phyloP scores from a whole-genome alignment of 805 yeast genomes.

The Ogataea kodamae region DNA sequence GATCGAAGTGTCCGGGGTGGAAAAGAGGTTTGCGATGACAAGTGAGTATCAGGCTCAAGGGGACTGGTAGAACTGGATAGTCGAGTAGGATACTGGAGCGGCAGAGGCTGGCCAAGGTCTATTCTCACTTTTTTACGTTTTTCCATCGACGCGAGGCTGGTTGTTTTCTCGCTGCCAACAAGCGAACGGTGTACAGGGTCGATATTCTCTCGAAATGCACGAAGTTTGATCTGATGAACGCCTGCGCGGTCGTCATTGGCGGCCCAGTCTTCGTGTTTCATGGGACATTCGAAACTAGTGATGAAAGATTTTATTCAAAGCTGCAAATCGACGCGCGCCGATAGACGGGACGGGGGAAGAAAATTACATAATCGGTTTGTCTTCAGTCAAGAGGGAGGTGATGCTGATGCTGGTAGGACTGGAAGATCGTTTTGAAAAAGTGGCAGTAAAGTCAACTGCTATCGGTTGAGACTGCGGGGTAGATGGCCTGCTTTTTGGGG shows the following conservation, averaged over 20 bases:
- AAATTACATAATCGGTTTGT: slow-evolving; percentile 5
- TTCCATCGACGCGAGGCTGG: slow-evolving; percentile 2
- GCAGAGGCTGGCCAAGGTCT: slow-evolving; percentile 28
- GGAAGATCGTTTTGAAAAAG: slow-evolving; percentile 3
- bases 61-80: slow-evolving; percentile 1
- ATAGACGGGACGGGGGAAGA: slow-evolving; percentile 6
- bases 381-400: slow-evolving; percentile 17
- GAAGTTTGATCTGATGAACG: slow-evolving; percentile 4
- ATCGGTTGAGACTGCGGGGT: no score
- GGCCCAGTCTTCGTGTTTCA: slow-evolving; percentile 15
- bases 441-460: slow-evolving; percentile 10
- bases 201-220: slow-evolving; percentile 1
- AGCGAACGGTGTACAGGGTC: neutral
- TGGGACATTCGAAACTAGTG: slow-evolving; percentile 2
- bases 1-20: slow-evolving; percentile 6
- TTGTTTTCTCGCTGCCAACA: slow-evolving; percentile 10
- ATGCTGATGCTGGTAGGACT: slow-evolving; percentile 13
- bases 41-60: neutral
- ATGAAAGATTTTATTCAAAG: neutral
- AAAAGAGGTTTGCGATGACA: neutral
- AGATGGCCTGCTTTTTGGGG: neutral
- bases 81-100: slow-evolving; percentile 18
- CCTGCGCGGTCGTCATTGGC: slow-evolving; percentile 1
- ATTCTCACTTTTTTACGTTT: slow-evolving; percentile 6
- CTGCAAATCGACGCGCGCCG: slow-evolving; percentile 15